Evolutionary conservation across 163 green algal species (phyloP), one percentile per base, ranked within the genome.

Genomic region (Volvox carteri): DNA sequence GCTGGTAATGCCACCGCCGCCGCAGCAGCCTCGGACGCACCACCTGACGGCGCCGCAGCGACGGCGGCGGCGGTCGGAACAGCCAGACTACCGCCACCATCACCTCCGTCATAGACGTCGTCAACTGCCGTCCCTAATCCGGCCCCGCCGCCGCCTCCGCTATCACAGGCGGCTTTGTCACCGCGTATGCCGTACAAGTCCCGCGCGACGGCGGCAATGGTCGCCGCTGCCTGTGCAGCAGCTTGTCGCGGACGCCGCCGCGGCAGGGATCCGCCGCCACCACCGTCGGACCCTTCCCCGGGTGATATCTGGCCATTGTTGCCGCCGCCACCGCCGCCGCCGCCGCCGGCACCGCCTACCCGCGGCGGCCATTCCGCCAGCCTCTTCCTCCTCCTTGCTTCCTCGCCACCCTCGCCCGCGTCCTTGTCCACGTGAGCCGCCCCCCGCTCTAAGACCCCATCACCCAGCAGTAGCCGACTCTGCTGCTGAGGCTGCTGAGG

Each of bases 201-300:
- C 3, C 78, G 78, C 7, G 78, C 54, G 12, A 86, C 54, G n/a
- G 78, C 56, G 28, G 78, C 78, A 8, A 86, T 86, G 23, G 37
- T 86, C 11, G 78, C 78, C 39, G 30, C 78, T 28, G 78, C 78
- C 41, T 62, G 37, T 28, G 77, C 23, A 33, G 77, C 77, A 8
- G 77, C 78, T 0, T 76, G 78, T 6, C 78, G 78, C 39, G 39
- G 78, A 39, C 56, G 39, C 23, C 78, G 52, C 30, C 77, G 44
- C 23, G 25, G 7, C 44, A n/a, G 12, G 11, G 65, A 75, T 30
- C 65, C 65, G 58, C 58, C 58, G 58, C 6, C 37, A 35, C 9
- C 39, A 41, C 41, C 70, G 70, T 78, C 39, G 21, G 68, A 54
- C 68, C 39, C 39, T 42, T 58, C 70, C 70, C 39, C 41, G 3